Evolutionary conservation across 768 basidiomycete species (phyloP).

Genomic region (Cyathus striatus): DNA sequence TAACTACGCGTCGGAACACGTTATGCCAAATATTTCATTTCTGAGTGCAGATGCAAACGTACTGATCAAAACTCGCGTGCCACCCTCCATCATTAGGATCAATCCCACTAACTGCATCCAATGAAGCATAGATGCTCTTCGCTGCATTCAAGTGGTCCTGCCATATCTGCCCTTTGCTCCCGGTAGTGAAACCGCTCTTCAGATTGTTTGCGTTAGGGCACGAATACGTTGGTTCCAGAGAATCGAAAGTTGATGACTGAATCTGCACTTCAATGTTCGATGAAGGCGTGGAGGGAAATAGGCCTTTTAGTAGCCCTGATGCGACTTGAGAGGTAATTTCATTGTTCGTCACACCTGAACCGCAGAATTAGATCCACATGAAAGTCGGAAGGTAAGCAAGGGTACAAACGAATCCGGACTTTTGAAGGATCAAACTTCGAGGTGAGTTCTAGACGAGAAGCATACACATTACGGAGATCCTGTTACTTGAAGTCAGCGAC

Average conservation of each 20-base stretch:
- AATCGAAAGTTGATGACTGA: constrained; percentile 36
- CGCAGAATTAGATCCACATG: neutral
- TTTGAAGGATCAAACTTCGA: constrained; percentile 22
- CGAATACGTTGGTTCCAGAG: constrained; percentile 41
- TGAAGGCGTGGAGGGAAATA: constrained; percentile 32
- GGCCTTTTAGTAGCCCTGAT: constrained; percentile 36
- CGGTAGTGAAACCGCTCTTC: constrained; percentile 29
- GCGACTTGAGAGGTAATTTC: constrained; percentile 50
- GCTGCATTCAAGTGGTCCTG: constrained; percentile 33
- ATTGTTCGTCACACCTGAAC: constrained; percentile 45
- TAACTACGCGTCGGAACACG: constrained; percentile 25
- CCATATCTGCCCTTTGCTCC: constrained; percentile 30
- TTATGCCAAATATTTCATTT: neutral
- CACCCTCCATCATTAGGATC: constrained; percentile 35
- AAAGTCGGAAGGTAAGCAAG: neutral
- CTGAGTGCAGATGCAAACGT: constrained; percentile 7
- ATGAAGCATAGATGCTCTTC: constrained; percentile 29
- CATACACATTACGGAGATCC: constrained; percentile 43
- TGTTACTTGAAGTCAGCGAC: constrained; percentile 6
- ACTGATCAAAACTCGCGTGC: constrained; percentile 50
- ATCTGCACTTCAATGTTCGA: constrained; percentile 26
- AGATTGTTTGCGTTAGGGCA: constrained; percentile 32
- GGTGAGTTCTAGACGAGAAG: constrained; percentile 30
- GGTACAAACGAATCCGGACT: constrained; percentile 34
- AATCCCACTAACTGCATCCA: constrained; percentile 41